These are phyloP conservation scores for Globisporangium parvum DNA, from an alignment of 352 stramenopile genomes.

Conservation along the genomic window DNA sequence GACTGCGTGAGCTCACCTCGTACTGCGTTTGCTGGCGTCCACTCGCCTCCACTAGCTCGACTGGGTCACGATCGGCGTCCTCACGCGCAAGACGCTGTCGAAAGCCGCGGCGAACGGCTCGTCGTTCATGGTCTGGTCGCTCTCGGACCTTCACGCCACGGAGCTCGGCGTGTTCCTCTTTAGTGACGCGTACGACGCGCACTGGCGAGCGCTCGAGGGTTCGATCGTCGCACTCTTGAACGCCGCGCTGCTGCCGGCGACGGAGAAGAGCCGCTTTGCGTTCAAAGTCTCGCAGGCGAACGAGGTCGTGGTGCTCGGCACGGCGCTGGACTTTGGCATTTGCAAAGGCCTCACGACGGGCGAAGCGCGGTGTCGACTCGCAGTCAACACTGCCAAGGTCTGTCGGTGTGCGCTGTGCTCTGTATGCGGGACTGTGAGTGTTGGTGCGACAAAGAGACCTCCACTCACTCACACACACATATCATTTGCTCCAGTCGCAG, in stretches of 20 bases:
- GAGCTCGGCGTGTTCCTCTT: slow-evolving; percentile 78
- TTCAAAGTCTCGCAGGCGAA: slow-evolving; percentile 57
- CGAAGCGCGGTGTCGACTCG: slow-evolving; percentile 59
- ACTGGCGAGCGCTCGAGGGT: slow-evolving; percentile 62
- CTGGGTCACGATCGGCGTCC: slow-evolving; percentile 79
- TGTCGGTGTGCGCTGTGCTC: slow-evolving; percentile 9
- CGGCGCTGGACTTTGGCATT: slow-evolving; percentile 64
- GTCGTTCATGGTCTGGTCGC: slow-evolving; percentile 76
- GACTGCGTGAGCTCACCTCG: neutral
- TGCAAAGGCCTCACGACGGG: slow-evolving; percentile 62
- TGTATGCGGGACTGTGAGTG: neutral
- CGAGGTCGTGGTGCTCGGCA: slow-evolving; percentile 61
- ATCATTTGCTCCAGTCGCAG: slow-evolving; percentile 29
- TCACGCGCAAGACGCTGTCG: slow-evolving; percentile 65
- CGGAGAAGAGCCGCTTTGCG: slow-evolving; percentile 72
- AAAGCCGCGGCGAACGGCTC: slow-evolving; percentile 57
- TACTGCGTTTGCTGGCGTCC: too few species aligned
- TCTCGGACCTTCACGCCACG: slow-evolving; percentile 62
- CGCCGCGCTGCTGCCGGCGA: slow-evolving; percentile 50
- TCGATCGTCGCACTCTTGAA: slow-evolving; percentile 69
- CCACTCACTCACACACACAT: neutral
- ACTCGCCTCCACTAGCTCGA: slow-evolving; percentile 34
- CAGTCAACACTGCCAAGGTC: slow-evolving; percentile 66
- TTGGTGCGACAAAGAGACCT: neutral
- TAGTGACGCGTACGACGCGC: slow-evolving; percentile 53